These are phyloP conservation scores for Apostasia shenzhenica DNA, from an alignment of 106 monocot genomes.

Conservation along the genomic window DNA sequence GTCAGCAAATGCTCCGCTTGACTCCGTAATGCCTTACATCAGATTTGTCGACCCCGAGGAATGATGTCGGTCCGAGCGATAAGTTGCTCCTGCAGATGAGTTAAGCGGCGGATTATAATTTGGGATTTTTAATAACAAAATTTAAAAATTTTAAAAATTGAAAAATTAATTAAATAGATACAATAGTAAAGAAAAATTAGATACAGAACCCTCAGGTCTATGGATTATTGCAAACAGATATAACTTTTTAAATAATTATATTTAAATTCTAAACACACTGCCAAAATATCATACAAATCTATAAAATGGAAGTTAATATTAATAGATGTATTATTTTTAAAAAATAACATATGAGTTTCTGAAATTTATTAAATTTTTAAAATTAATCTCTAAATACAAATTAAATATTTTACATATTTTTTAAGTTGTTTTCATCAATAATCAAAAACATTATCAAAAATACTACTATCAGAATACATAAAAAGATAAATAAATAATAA, in stretches of 20 bases:
- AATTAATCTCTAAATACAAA: too few relatives aligned
- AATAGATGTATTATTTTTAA: too few relatives aligned
- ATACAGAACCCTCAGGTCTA: not conserved
- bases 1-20: not conserved
- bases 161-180: not conserved
- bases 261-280: not conserved
- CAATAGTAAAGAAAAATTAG: not conserved
- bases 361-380: too few relatives aligned
- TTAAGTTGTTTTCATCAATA: too few relatives aligned
- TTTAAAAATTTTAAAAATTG: not conserved
- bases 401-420: too few relatives aligned
- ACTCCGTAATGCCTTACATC: not conserved
- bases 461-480: too few relatives aligned
- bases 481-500: too few relatives aligned
- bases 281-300: not conserved
- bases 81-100: not conserved
- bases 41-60: not conserved
- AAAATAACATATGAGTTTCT: too few relatives aligned
- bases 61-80: slow-evolving; percentile 5
- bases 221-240: not conserved
- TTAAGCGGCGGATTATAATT: not conserved
- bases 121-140: not conserved
- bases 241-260: not conserved
- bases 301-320: too few relatives aligned
- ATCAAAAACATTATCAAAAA: too few relatives aligned